A percentile compares a stretch with the other conserved stretches of the same genome.
Conservation (phyloP, 352 stramenopile species). For the Phytopythium litorale region DNA sequence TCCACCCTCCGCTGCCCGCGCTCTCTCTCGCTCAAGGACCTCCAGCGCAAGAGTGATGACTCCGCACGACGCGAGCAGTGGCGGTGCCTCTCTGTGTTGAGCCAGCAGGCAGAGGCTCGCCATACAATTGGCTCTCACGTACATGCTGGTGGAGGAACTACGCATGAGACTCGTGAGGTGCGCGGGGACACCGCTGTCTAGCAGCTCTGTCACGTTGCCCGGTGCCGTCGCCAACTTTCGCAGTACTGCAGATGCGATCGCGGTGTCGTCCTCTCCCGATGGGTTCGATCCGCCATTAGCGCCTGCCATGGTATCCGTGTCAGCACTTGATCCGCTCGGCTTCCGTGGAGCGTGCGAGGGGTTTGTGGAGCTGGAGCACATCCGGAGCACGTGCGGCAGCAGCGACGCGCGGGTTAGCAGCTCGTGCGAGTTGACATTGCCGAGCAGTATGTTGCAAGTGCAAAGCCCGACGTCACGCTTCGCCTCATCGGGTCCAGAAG, state of each 20-base stretch:
- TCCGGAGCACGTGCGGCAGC: constrained; percentile 51
- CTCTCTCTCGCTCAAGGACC: constrained; percentile 33
- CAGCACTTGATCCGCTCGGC: background rate
- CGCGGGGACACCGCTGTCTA: constrained; percentile 49
- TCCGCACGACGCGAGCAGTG: constrained; percentile 44
- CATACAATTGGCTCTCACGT: constrained; percentile 67
- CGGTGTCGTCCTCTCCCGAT: background rate
- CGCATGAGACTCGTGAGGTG: constrained; percentile 34
- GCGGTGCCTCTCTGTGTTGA: constrained; percentile 38
- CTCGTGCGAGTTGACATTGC: constrained; percentile 52
- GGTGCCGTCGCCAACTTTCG: constrained; percentile 64
- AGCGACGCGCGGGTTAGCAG: constrained; percentile 38
- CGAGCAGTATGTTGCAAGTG: constrained; percentile 66
- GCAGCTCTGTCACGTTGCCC: constrained; percentile 57
- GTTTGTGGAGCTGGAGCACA: constrained; percentile 7
- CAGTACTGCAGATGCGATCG: constrained; percentile 56
- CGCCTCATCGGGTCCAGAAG: constrained; percentile 26
- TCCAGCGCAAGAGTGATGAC: constrained; percentile 55
- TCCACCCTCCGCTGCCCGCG: background rate
- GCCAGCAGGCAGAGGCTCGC: constrained; percentile 59
- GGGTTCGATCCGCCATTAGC: background rate
- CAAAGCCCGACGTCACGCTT: constrained; percentile 52
- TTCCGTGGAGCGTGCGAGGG: background rate
- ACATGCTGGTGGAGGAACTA: constrained; percentile 16
- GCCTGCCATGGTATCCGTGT: background rate